Evolutionary conservation across 805 yeast genomes (phyloP), one percentile per base, ranked within the genome.

Genomic region (Barnettozyma californica): DNA sequence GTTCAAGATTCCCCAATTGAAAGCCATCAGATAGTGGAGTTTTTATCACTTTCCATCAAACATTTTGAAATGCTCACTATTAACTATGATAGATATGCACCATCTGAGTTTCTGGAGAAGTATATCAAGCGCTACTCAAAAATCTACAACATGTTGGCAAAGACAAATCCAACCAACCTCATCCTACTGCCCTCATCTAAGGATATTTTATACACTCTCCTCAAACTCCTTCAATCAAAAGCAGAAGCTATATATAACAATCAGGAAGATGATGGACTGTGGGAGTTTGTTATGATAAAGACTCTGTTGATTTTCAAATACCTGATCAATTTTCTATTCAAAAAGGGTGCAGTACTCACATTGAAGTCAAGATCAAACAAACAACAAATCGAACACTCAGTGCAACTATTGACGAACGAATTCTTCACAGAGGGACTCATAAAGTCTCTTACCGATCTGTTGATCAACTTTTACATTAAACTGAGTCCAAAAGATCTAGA

Each of bases 91-190:
- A 70, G 68, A n/a, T 61, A 66, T 37, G 65, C 60, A 2, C 65
- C 66, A 23, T 58, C 67, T 36, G 74, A 69, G 25, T 53, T 66
- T 9, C 68, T 86, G n/a, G 89, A 82, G 58, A 80, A 84, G 61
- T 87, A 81, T 55, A 76, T 88, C 45, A 80, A 80, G 59, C 81
- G 94, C 52, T 81, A 84, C 59, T 80, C 88, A 39, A 92, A 92
- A 65, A 66, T 90, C 26, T 89, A 83, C 58, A 76, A 76, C 44
- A 76, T 79, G 38, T 60, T 89, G 48, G 73, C 80, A 6, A 74
- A 73, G 37, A 69, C 69, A 34, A 83, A 83, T 48, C 85, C 95
- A 2, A 77, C 88, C 1, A 75, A 84, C 20, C 87, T 91, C 58
- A 70, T 87, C 10, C 71, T 88, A 45, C 66, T 89, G 56, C 84